These are phyloP conservation scores for Bryoerythrophyllum caledonicum DNA, from an alignment of 225 moss, liverwort and hornwort genomes.

Conservation along the genomic window DNA sequence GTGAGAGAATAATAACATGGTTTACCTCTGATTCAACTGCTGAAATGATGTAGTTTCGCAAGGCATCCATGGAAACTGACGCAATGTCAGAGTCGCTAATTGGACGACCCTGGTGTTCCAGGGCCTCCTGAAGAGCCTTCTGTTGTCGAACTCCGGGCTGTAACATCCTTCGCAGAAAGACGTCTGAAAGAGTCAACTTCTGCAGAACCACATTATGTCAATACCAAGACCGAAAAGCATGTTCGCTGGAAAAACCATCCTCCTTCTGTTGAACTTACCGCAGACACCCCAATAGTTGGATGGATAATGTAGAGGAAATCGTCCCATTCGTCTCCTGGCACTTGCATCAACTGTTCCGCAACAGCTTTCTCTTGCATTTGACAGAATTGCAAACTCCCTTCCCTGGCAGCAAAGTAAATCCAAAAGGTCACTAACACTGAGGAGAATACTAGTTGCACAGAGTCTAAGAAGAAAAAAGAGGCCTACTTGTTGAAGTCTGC, in stretches of 20 bases:
- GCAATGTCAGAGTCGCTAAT: conserved; percentile 78
- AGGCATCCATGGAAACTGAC: conserved; percentile 78
- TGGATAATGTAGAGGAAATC: conserved; percentile 84
- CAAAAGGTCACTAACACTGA: background rate
- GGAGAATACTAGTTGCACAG: background rate
- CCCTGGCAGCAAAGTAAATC: conserved; percentile 37
- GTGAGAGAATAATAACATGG: background rate
- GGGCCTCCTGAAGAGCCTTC: conserved; percentile 70
- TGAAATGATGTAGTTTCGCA: conserved; percentile 71
- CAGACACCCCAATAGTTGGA: conserved; percentile 62
- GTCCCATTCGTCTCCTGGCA: conserved; percentile 71
- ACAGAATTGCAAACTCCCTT: conserved; percentile 58
- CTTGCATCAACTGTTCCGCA: conserved; percentile 79
- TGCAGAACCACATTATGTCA: conserved; percentile 45
- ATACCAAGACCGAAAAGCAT: background rate
- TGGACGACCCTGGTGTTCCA: conserved; percentile 59
- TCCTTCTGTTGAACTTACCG: conserved; percentile 25
- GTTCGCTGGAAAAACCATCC: too few relatives aligned
- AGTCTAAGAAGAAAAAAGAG: background rate
- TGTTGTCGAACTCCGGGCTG: conserved; percentile 87
- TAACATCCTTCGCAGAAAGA: conserved; percentile 84
- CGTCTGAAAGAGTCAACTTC: conserved; percentile 60
- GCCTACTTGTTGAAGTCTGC: conserved; percentile 58
- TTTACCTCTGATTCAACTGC: conserved; percentile 68
- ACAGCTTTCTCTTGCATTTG: conserved; percentile 66